Percentiles rank a stretch among this genome's conserved stretches.
These are phyloP conservation scores for Crataegus laevigata DNA, from an alignment of 306 rosid genomes.

Conservation along the genomic window DNA sequence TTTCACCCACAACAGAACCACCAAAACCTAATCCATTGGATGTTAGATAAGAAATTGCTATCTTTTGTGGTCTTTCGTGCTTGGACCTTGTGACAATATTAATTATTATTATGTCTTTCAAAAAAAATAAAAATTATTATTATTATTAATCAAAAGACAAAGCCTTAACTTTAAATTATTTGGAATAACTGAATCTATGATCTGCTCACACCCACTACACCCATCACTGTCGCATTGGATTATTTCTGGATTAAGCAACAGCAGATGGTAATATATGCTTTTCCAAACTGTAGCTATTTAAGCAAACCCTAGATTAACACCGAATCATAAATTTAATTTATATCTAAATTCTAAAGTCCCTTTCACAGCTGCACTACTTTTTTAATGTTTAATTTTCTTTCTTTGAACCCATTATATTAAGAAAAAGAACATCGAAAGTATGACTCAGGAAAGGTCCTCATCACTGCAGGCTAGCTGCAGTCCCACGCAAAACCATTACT, in stretches of 20 bases:
- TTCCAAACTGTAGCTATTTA: neutral
- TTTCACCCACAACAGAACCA: constrained; percentile 7
- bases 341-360: neutral
- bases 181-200: neutral
- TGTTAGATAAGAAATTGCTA: constrained; percentile 4
- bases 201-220: constrained; percentile 16
- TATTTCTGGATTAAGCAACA: neutral
- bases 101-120: neutral
- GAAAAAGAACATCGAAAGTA: neutral
- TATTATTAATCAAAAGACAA: neutral
- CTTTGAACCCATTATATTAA: neutral
- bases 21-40: constrained; percentile 15
- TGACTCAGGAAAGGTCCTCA: neutral
- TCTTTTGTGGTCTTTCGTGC: constrained; percentile 14
- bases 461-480: neutral
- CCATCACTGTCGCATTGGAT: neutral
- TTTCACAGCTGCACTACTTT: neutral
- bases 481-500: neutral
- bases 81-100: neutral
- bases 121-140: no score
- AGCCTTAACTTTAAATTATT: neutral
- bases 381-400: neutral
- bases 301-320: neutral
- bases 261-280: neutral
- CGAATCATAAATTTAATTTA: neutral